A percentile compares a stretch with the other conserved stretches of the same genome.
phyloP scores from a whole-genome alignment of 352 stramenopile species.

The Pythium grandisporangium region DNA sequence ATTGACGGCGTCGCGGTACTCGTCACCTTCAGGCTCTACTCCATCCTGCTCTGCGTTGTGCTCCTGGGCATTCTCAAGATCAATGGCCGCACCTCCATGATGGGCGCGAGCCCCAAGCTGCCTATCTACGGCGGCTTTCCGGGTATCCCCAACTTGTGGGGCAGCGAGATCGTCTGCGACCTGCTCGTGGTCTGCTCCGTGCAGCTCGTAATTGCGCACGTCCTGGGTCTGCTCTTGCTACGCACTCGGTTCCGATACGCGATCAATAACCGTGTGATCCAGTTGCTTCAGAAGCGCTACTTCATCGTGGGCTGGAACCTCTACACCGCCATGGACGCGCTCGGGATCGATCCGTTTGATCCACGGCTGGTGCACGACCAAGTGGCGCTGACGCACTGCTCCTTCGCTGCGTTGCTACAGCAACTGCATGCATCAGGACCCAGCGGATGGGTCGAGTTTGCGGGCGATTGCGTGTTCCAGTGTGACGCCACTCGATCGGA shows the following conservation, averaged over 20 bases:
- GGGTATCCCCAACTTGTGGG: slow-evolving; percentile 15
- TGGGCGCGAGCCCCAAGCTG: slow-evolving; percentile 1
- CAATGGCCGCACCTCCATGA: slow-evolving; percentile 14
- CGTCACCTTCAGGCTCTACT: slow-evolving; percentile 25
- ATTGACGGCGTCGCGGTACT: slow-evolving; percentile 3
- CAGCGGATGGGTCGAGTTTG: slow-evolving; percentile 11
- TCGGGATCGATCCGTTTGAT: slow-evolving; percentile 19
- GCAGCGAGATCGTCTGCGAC: slow-evolving; percentile 19
- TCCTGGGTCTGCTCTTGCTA: slow-evolving; percentile 6
- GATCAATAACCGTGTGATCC: slow-evolving; percentile 12
- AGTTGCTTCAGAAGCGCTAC: slow-evolving; percentile 15
- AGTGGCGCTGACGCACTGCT: slow-evolving; percentile 15
- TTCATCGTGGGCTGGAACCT: slow-evolving; percentile 10
- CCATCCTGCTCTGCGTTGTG: slow-evolving; percentile 9
- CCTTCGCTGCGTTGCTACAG: slow-evolving; percentile 12
- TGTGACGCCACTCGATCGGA: no score
- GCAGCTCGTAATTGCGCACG: not conserved
- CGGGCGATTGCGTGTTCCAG: slow-evolving; percentile 14
- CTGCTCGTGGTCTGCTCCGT: slow-evolving; percentile 6
- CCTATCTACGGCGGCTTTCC: slow-evolving; percentile 13
- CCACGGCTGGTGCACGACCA: not conserved
- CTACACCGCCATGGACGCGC: slow-evolving; percentile 10
- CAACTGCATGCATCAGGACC: slow-evolving; percentile 17
- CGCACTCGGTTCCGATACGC: slow-evolving; percentile 9
- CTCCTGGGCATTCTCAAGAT: slow-evolving; percentile 12